Evolutionary conservation across 2,329 filamentous ascomycete genomes (phyloP).

Genomic region (Fusarium buharicum): DNA sequence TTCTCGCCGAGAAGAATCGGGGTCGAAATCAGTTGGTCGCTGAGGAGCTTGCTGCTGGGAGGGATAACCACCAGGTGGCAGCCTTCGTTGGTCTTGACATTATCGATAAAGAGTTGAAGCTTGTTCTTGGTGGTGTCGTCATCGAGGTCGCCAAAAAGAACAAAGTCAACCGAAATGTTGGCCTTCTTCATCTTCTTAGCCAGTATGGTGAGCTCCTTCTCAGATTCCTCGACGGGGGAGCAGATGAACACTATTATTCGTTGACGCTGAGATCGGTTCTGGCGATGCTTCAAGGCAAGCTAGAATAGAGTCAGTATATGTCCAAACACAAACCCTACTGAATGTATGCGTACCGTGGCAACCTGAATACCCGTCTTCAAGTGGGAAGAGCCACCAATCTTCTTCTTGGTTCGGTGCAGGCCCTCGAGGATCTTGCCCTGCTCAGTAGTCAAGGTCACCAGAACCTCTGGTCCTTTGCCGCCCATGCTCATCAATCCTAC

Average conservation of each 20-base stretch:
- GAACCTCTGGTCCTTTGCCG: conserved; percentile 94
- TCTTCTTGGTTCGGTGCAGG: conserved; percentile 86
- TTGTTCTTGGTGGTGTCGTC: conserved; percentile 91
- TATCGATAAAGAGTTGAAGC: conserved; percentile 91
- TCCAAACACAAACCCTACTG: background rate
- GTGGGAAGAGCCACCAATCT: conserved; percentile 89
- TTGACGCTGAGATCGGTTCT: conserved; percentile 96
- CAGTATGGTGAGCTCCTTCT: conserved; percentile 87
- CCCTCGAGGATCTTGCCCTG: conserved; percentile 95
- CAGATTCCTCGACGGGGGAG: conserved; percentile 88
- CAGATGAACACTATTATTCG: conserved; percentile 97
- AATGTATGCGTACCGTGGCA: conserved; percentile 75
- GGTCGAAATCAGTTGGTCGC: conserved; percentile 88
- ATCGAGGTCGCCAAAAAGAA: conserved; percentile 93
- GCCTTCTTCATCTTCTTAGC: conserved; percentile 99
- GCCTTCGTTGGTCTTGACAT: conserved; percentile 89
- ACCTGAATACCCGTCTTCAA: conserved; percentile 95
- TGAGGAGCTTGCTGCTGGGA: conserved; percentile 89
- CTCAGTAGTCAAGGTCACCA: conserved; percentile 95
- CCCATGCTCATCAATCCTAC: conserved; percentile 99
- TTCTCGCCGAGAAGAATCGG: conserved; percentile 90
- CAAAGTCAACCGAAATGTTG: conserved; percentile 91
- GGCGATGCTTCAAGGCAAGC: conserved; percentile 96
- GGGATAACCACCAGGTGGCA: conserved; percentile 92
- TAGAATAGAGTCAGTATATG: conserved; percentile 53